Evolutionary conservation across 306 rosid genomes (phyloP).

Genomic region (Pyrus pyrifolia): DNA sequence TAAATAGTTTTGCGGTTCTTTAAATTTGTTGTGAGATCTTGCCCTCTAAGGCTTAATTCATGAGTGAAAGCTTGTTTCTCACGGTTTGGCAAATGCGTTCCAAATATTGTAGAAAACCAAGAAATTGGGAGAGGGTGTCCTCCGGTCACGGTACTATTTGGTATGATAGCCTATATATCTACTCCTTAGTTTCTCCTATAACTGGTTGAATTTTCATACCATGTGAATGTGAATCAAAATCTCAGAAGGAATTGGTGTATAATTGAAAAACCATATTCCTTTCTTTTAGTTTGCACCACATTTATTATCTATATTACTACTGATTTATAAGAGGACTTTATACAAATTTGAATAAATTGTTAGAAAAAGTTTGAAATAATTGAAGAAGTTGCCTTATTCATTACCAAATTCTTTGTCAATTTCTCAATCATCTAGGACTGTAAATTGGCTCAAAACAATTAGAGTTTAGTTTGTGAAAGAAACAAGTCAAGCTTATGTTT

Average conservation of each 20-base stretch:
- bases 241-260: not conserved
- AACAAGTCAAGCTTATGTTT: no score
- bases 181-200: not conserved
- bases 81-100: not conserved
- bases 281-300: not conserved
- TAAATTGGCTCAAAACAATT: not conserved
- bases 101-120: not conserved
- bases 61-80: not conserved
- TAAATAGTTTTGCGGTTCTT: not conserved
- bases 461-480: no score
- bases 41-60: not conserved
- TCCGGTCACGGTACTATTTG: not conserved
- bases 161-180: not conserved
- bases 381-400: not conserved
- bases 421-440: not conserved
- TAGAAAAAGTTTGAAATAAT: no score
- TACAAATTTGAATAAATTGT: not conserved
- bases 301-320: not conserved
- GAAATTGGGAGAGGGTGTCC: not conserved
- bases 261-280: not conserved
- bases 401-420: not conserved
- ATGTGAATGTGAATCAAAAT: not conserved
- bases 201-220: not conserved
- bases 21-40: not conserved
- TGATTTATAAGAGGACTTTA: not conserved